Evolutionary conservation across 345 rosid species (phyloP).

Genomic region (Eucalyptus curtisii): DNA sequence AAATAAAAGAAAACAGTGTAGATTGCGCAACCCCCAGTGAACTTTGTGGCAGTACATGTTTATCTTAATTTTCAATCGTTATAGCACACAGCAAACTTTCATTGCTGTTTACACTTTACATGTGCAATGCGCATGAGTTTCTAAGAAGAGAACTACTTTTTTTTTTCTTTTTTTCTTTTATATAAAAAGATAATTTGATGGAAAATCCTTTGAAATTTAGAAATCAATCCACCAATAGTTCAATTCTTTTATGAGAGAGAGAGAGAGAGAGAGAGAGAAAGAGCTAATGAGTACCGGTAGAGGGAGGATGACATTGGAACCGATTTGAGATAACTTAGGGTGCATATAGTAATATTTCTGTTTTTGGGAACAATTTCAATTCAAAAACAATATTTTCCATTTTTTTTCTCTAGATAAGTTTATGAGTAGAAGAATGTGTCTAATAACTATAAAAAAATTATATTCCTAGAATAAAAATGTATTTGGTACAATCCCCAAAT

Average conservation of each 20-base stretch:
- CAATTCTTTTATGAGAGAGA: not conserved
- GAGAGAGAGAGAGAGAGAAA: too few species aligned
- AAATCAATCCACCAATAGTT: not conserved
- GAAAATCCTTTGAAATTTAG: not conserved
- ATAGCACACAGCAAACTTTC: not conserved
- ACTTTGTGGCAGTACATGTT: too few species aligned
- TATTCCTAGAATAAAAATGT: too few species aligned
- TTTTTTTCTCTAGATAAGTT: too few species aligned
- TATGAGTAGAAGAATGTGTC: rapidly evolving
- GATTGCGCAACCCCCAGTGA: not conserved
- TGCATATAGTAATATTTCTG: rapidly evolving
- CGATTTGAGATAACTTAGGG: too few species aligned
- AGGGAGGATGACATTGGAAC: not conserved
- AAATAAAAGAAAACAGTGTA: too few species aligned
- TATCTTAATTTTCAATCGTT: not conserved
- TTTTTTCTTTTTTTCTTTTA: too few species aligned
- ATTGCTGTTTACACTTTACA: too few species aligned
- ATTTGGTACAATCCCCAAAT: too few species aligned
- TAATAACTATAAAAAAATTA: too few species aligned
- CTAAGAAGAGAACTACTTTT: not conserved
- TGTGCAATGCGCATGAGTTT: not conserved
- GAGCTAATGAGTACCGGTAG: not conserved
- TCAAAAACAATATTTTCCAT: rapidly evolving
- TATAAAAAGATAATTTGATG: too few species aligned
- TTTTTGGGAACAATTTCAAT: too few species aligned